A percentile compares a stretch with the other conserved stretches of the same genome.
These are phyloP conservation scores for Knufia petricola DNA, from an alignment of 2,329 filamentous ascomycete genomes.

Conservation along the genomic window DNA sequence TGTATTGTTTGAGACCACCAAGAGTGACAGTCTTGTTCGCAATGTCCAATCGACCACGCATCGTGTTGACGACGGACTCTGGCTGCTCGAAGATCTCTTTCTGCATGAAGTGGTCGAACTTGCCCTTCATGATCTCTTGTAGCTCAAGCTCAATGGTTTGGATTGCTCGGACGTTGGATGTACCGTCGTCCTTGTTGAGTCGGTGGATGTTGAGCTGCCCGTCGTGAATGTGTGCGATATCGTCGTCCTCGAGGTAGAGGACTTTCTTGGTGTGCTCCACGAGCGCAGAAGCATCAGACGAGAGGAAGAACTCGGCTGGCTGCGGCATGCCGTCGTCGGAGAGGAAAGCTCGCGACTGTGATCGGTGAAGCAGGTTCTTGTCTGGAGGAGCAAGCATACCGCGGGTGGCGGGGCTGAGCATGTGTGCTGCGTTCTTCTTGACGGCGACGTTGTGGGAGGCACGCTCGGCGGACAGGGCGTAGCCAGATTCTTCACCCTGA, in stretches of 20 bases:
- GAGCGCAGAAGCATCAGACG: conserved; percentile 94
- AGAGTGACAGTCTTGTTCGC: conserved; percentile 92
- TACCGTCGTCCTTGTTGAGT: conserved; percentile 90
- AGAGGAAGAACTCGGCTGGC: conserved; percentile 98
- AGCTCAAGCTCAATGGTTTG: conserved; percentile 98
- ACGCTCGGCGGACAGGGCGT: conserved; percentile 77
- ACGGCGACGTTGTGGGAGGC: conserved; percentile 93
- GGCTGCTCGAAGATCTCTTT: conserved; percentile 99
- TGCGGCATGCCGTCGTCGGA: conserved; percentile 97
- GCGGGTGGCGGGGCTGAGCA: conserved; percentile 47
- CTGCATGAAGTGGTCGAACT: conserved; percentile 99
- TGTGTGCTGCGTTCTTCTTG: conserved; percentile 70
- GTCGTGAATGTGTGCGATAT: conserved; percentile 99
- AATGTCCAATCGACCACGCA: conserved; percentile 94
- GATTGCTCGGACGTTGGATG: conserved; percentile 93
- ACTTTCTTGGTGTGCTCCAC: conserved; percentile 99
- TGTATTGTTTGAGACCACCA: conserved; percentile 91
- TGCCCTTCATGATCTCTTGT: conserved; percentile 99
- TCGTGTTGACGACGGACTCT: conserved; percentile 98
- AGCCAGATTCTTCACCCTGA: conserved; percentile 54
- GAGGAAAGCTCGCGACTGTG: conserved; percentile 96
- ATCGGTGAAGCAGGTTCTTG: conserved; percentile 96
- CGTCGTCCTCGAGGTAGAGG: conserved; percentile 97
- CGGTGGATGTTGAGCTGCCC: conserved; percentile 98
- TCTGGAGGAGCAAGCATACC: conserved; percentile 78